Percentiles rank a stretch among this genome's conserved stretches.
phyloP scores from a whole-genome alignment of 805 yeast species.

The Lachancea kluyveri region DNA sequence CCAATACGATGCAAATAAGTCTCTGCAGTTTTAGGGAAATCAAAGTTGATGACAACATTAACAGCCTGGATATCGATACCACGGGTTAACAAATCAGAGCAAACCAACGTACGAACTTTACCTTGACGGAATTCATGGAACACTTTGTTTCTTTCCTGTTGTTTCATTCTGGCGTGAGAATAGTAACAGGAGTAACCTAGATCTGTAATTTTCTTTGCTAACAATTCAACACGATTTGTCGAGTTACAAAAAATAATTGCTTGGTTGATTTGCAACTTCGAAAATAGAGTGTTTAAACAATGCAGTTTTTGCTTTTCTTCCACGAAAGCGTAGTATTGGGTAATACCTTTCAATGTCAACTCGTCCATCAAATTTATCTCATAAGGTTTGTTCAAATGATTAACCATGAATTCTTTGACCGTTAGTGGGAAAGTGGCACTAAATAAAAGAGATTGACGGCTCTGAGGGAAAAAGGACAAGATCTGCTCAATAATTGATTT shows the following conservation, averaged over 20 bases:
- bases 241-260: constrained; percentile 97
- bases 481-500: constrained; percentile 82
- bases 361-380: constrained; percentile 98
- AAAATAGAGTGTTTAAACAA: constrained; percentile 89
- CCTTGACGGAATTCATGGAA: constrained; percentile 99
- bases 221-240: constrained; percentile 88
- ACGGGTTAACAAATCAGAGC: constrained; percentile 93
- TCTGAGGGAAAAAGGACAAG: constrained; percentile 69
- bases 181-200: constrained; percentile 94
- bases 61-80: constrained; percentile 99
- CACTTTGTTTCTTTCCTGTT: constrained; percentile 92
- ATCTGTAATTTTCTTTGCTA: constrained; percentile 94
- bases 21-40: constrained; percentile 97
- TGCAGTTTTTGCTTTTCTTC: constrained; percentile 95
- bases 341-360: constrained; percentile 89
- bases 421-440: constrained; percentile 96
- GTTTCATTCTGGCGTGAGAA: constrained; percentile 97
- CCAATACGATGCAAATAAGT: constrained; percentile 97
- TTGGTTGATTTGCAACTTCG: constrained; percentile 92
- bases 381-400: constrained; percentile 83
- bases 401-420: constrained; percentile 87
- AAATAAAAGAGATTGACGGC: constrained; percentile 79
- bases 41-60: constrained; percentile 95
- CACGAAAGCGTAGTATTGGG: constrained; percentile 97
- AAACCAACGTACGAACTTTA: constrained; percentile 91